Conservation (phyloP, 441 rosid species). For the Melastoma candidum region DNA sequence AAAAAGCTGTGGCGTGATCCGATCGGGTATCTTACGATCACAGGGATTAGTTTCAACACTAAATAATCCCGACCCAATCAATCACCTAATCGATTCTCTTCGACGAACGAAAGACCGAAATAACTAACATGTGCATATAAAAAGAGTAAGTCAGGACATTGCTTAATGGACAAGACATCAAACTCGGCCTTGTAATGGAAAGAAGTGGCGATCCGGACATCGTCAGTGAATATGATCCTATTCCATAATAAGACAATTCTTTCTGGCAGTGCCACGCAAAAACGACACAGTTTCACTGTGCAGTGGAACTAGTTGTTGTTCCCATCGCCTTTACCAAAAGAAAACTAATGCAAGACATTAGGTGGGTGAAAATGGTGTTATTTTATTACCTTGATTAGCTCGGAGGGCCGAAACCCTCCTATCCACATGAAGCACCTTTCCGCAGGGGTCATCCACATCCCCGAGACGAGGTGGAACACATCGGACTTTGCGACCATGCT, state of each 20-base stretch:
- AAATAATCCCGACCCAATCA: too few relatives aligned
- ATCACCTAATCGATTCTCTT: too few relatives aligned
- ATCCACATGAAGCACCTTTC: conserved; percentile 98
- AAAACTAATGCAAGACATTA: not conserved
- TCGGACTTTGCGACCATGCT: conserved; percentile 69
- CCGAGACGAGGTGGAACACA: conserved; percentile 86
- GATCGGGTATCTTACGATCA: too few relatives aligned
- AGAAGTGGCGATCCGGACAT: conserved; percentile 9
- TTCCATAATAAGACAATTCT: conserved; percentile 5
- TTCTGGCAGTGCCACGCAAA: not conserved
- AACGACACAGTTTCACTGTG: conserved; percentile 21
- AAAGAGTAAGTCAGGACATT: conserved; percentile 25
- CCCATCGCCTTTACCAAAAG: not conserved
- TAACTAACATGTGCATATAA: not conserved
- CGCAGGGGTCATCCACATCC: conserved; percentile 93
- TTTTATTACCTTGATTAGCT: conserved; percentile 68
- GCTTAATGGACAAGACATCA: conserved; percentile 47
- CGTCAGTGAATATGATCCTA: too few relatives aligned
- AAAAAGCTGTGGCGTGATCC: too few relatives aligned
- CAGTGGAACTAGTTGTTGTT: conserved; percentile 8
- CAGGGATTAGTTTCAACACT: too few relatives aligned
- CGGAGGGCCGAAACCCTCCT: conserved; percentile 96
- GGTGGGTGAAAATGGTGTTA: not conserved
- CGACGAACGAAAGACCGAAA: too few relatives aligned
- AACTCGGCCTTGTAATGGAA: conserved; percentile 40